phyloP scores from a whole-genome alignment of 352 stramenopile genomes.

The Peronospora belbahrii region DNA sequence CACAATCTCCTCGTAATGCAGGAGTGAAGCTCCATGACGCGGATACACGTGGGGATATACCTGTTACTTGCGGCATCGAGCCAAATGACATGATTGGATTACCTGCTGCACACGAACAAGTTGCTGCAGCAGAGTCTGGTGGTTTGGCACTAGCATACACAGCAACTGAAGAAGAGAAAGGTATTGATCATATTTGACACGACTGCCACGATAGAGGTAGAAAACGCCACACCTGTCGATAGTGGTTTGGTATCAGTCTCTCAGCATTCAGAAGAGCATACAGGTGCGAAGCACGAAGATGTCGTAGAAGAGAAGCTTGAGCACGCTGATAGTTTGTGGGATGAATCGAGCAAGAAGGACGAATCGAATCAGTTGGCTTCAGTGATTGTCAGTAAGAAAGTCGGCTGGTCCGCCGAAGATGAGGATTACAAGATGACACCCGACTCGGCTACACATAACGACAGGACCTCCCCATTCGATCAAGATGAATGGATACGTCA shows the following conservation, averaged over 20 bases:
- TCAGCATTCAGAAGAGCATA: constrained; percentile 5
- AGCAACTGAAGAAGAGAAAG: constrained; percentile 8
- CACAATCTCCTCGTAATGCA: constrained; percentile 2
- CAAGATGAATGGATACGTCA: constrained; percentile 7
- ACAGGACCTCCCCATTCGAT: not conserved
- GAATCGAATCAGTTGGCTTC: not conserved
- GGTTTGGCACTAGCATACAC: not conserved
- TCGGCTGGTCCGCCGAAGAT: constrained; percentile 2
- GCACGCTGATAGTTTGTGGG: constrained; percentile 8
- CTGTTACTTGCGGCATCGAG: not conserved
- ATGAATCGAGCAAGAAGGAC: constrained; percentile 17
- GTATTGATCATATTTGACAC: not conserved
- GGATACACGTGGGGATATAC: not conserved
- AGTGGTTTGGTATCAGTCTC: not conserved
- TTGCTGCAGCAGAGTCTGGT: not conserved
- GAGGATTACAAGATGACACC: not conserved
- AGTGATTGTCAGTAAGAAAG: not conserved
- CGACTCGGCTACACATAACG: not conserved
- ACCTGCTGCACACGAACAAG: not conserved
- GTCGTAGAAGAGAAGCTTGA: constrained; percentile 1
- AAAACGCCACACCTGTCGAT: not conserved
- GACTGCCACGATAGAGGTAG: not conserved
- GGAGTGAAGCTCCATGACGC: not conserved
- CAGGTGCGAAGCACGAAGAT: constrained; percentile 3
- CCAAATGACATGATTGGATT: constrained; percentile 1